Percentiles rank a stretch among this genome's conserved stretches.
These are phyloP conservation scores for Lentinula lateritia DNA, from an alignment of 768 basidiomycete species.

Conservation along the genomic window DNA sequence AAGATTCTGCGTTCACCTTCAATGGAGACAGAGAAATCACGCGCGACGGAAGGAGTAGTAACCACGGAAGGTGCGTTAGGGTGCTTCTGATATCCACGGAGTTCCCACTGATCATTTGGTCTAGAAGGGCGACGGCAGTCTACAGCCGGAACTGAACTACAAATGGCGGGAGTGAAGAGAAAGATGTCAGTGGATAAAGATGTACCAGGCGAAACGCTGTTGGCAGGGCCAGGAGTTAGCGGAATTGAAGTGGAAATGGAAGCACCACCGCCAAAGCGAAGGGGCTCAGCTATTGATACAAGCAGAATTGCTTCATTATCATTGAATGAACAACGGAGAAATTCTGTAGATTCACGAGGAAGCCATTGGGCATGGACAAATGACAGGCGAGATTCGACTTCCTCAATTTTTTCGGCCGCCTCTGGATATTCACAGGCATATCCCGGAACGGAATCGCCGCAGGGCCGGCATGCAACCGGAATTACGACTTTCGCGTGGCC, in stretches of 20 bases:
- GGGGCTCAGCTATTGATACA: constrained; percentile 79
- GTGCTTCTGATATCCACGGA: background rate
- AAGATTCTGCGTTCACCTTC: constrained; percentile 59
- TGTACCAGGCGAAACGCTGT: constrained; percentile 57
- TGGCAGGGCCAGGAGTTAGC: constrained; percentile 64
- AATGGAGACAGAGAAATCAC: constrained; percentile 22
- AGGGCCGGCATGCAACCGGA: constrained; percentile 55
- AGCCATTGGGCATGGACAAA: constrained; percentile 43
- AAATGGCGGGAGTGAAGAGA: constrained; percentile 57
- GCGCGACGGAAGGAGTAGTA: background rate
- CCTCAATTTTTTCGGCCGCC: constrained; percentile 62
- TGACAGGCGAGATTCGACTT: constrained; percentile 71
- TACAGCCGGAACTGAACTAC: background rate
- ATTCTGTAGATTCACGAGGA: constrained; percentile 65
- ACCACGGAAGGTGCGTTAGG: constrained; percentile 5
- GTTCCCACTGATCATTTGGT: constrained; percentile 45
- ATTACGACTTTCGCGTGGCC: constrained; percentile 70
- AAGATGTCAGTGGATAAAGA: constrained; percentile 76
- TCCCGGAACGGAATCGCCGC: constrained; percentile 57
- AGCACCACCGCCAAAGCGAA: constrained; percentile 72
- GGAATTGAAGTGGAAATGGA: constrained; percentile 54
- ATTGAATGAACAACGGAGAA: constrained; percentile 65
- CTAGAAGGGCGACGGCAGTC: constrained; percentile 34
- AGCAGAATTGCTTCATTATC: constrained; percentile 70
- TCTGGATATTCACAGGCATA: constrained; percentile 49